These are phyloP conservation scores for Spergularia bocconei DNA, from an alignment of 148 eudicot species.

Conservation along the genomic window DNA sequence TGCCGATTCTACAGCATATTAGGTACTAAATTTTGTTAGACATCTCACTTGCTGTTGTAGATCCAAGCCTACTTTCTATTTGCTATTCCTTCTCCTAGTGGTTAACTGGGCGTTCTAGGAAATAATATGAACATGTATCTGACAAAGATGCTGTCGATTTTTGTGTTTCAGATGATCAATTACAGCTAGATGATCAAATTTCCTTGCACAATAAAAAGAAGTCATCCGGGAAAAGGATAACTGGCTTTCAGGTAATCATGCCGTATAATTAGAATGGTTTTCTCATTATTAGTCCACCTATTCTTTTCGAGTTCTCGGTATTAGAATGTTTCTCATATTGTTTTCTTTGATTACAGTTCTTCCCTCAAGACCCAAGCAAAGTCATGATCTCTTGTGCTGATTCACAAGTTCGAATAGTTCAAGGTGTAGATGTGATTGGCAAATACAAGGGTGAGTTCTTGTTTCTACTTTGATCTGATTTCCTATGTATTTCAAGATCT, in stretches of 20 bases:
- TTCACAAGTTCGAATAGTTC: conserved; percentile 72
- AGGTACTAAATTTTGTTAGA: conserved; percentile 32
- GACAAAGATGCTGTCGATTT: conserved; percentile 20
- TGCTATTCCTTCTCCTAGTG: no score
- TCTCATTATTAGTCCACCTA: not conserved
- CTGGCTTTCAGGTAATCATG: conserved; percentile 75
- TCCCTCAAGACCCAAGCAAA: conserved; percentile 72
- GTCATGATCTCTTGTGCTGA: conserved; percentile 91
- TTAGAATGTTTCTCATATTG: not conserved
- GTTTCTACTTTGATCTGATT: not conserved
- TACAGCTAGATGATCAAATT: conserved; percentile 62
- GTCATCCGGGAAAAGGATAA: conserved; percentile 70
- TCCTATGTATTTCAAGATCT: not conserved
- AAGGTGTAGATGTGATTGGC: conserved; percentile 62
- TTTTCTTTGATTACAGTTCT: conserved; percentile 50
- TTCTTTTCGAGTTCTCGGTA: not conserved
- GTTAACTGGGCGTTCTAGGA: no score
- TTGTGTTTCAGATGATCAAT: conserved; percentile 52
- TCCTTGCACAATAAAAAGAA: conserved; percentile 68
- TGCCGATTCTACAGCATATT: conserved; percentile 58
- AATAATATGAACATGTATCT: not conserved
- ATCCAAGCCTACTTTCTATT: no score
- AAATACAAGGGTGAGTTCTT: conserved; percentile 66
- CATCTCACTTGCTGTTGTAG: no score
- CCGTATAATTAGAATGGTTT: not conserved